Percentiles rank a stretch among this genome's conserved stretches.
Conservation (phyloP, 805 yeast genomes). For the Clavispora santaluciae region DNA sequence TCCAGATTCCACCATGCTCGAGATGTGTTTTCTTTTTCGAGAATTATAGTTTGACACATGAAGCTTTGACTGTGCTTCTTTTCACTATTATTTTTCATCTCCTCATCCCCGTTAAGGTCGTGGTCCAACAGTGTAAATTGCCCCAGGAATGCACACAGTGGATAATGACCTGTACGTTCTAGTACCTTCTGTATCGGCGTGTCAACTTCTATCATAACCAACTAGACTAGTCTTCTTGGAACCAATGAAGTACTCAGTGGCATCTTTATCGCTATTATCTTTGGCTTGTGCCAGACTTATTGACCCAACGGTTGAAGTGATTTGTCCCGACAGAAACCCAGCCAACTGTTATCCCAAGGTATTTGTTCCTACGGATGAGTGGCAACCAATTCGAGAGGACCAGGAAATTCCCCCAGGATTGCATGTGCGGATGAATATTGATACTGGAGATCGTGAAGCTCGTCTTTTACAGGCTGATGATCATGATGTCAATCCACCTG, state of each 20-base stretch:
- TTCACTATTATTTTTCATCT: no score
- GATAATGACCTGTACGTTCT: background rate
- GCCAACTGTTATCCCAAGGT: slow-evolving; percentile 57
- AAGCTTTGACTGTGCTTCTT: no score
- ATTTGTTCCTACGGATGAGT: slow-evolving; percentile 61
- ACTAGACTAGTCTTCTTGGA: background rate
- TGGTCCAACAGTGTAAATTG: no score
- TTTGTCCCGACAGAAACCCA: slow-evolving; percentile 41
- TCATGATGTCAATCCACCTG: slow-evolving; percentile 1
- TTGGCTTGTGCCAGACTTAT: slow-evolving; percentile 1
- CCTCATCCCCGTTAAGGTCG: no score
- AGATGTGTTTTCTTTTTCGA: no score
- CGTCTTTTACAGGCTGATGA: slow-evolving; percentile 30
- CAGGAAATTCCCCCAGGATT: slow-evolving; percentile 79
- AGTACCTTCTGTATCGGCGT: background rate
- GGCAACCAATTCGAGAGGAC: slow-evolving; percentile 67
- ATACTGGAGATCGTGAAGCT: slow-evolving; percentile 69
- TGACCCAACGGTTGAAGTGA: slow-evolving; percentile 11
- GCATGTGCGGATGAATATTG: slow-evolving; percentile 69
- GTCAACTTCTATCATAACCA: background rate
- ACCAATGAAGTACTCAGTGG: background rate
- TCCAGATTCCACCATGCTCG: no score
- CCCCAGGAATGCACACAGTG: background rate
- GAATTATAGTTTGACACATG: no score
- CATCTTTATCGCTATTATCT: background rate